Base-by-base conservation (phyloP, 371 early-diverging fungal genomes). In the Rhizopus stolonifer region DNA sequence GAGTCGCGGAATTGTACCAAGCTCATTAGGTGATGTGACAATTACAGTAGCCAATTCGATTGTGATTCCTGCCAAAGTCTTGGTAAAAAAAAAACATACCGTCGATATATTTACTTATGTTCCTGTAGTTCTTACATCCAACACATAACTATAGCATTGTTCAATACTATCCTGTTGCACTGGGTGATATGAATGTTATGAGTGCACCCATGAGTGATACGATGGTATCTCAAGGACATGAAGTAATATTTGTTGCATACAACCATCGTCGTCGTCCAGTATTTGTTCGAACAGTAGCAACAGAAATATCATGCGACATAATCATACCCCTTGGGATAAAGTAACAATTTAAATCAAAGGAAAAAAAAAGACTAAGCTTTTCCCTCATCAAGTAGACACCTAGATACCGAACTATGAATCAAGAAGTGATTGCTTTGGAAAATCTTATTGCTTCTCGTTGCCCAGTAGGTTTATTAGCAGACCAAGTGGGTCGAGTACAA, bases 111-210 rank as follows among this genome's bases (percentile, higher is more conserved):
- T n/a, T n/a, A n/a, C n/a, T n/a, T n/a, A n/a, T n/a, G n/a, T n/a
- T n/a, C n/a, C n/a, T n/a, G n/a, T n/a, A n/a, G n/a, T 90, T 88
- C 46, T 60, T 89, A 17, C 91, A 90, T 49, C 95, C 95, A 0
- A 81, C 84, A 5, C 89, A 91, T 61, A 95, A 94, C 77, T 88
- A 86, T 64, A 84, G 86, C 7, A 67, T 96, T 11, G 54, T 96
- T n/a, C 67, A 77, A 4, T 96, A 91, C 60, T 90, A 93, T 45
- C 76, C 89, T 4, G 42, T 38, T 0, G 65, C 85, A 39, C 62
- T 94, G 24, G 92, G 86, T 1, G 71, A 77, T 1, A 90, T 94
- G 4, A 87, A 87, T 11, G 88, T 92, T 14, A 63, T 67, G 26
- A 69, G 87, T 1, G 56, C 79, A 18, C 68, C 63, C 9, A 63